Conservation (phyloP, 2,329 filamentous ascomycete species). For the Hypomyces rosellus region DNA sequence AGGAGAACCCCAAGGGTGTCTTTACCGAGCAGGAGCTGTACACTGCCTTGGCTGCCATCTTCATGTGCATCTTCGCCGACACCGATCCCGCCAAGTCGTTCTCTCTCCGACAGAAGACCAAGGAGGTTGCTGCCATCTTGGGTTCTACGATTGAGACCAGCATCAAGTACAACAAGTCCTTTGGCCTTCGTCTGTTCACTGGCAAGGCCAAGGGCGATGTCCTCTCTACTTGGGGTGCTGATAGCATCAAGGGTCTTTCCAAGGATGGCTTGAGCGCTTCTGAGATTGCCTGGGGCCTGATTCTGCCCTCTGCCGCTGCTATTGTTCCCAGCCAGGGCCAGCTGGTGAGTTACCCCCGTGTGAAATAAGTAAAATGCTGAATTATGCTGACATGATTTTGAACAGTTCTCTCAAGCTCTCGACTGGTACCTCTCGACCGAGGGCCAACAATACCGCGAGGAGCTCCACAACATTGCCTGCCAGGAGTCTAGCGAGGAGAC, state of each 20-base stretch:
- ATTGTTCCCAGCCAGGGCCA: conserved; percentile 67
- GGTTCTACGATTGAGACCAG: conserved; percentile 57
- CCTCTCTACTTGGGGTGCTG: conserved; percentile 57
- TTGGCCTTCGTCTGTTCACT: conserved; percentile 40
- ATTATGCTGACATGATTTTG: conserved; percentile 14
- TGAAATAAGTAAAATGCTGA: not conserved
- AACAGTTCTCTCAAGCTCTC: conserved; percentile 61
- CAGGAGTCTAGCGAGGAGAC: conserved; percentile 48
- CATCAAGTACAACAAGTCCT: conserved; percentile 50
- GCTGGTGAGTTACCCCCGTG: conserved; percentile 39
- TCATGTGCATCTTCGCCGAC: conserved; percentile 59
- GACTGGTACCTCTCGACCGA: conserved; percentile 63
- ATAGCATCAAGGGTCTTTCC: conserved; percentile 58
- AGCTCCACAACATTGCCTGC: conserved; percentile 55
- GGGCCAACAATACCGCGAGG: conserved; percentile 49
- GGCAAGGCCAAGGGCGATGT: conserved; percentile 44
- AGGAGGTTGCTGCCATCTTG: conserved; percentile 51
- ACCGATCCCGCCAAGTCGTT: conserved; percentile 62
- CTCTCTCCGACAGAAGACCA: conserved; percentile 52
- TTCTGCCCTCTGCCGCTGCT: conserved; percentile 60
- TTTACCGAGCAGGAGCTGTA: conserved; percentile 52
- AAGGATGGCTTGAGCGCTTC: conserved; percentile 56
- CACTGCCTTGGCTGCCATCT: conserved; percentile 59
- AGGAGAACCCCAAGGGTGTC: conserved; percentile 51
- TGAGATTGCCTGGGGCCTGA: conserved; percentile 65